Evolutionary conservation across 2,329 filamentous ascomycete species (phyloP), one percentile per base, ranked within the genome.

Genomic region (Alternaria tenuissima): DNA sequence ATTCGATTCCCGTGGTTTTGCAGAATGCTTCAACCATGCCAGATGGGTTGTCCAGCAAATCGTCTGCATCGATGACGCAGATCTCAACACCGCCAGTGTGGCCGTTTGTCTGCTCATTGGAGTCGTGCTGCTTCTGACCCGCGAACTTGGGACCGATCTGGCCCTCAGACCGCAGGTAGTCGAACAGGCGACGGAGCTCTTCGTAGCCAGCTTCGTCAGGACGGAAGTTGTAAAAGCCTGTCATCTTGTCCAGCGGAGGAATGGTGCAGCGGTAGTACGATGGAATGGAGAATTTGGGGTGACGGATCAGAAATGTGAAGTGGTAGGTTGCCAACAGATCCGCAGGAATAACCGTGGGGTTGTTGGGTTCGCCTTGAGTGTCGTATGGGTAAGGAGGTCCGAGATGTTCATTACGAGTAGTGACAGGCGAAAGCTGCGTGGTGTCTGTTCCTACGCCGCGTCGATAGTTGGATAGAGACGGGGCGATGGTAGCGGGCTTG

Each of bases 261-360:
- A 97, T 87, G 51, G 92, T 96, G 86, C 94, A 98, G 69, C 94
- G 91, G 85, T 91, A 97, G 83, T 94, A 98, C 47, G 92, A 96
- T 7, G 95, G 95, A 66, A 98, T 94, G 71, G 92, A 91, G 76
- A 88, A 89, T 71, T 92, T 89, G n/a, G 95, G 95, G 78, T 98
- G 93, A 58, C 95, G 94, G 83, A 99, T 98, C 65, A 98, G 86
- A 81, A 99, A 98, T 22, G 94, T 92, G 82, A 94, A 98, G 80
- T 97, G 93, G 81, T 96, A 98, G 67, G 88, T 85, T 73, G 88
- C 86, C 59, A 98, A 84, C 60, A 92, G 82, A 30, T 88, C 87
- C 28, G 87, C 81, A 3, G 95, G 95, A 52, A 98, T 81, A 26
- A 96, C 90, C 1, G 93, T 96, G 1, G 94, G 94, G 80, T 98